Evolutionary conservation across 108 stramenopile species (phyloP).

Genomic region (Halocafeteria seosinensis): DNA sequence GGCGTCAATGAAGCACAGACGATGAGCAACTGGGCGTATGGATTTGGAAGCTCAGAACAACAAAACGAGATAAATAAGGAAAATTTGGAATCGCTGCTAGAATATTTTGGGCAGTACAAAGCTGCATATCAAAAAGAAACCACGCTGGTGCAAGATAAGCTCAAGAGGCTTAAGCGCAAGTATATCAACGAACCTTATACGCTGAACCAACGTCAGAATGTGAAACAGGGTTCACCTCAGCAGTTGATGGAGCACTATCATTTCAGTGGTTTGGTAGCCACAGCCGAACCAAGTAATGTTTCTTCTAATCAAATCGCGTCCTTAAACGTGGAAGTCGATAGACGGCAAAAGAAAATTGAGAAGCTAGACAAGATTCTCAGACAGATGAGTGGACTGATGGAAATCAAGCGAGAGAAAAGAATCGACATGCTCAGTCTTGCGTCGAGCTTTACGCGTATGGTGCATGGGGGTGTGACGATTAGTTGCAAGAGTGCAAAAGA

Average conservation of each 20-base stretch:
- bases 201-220: background rate
- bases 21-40: background rate
- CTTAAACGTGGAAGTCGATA: background rate
- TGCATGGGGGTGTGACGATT: slow-evolving; percentile 55
- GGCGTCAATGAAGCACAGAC: slow-evolving; percentile 6
- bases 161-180: background rate
- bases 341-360: background rate
- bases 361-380: background rate
- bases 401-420: background rate
- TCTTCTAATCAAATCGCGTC: background rate
- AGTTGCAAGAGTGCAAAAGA: slow-evolving; percentile 85
- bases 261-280: background rate
- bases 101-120: background rate
- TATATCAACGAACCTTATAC: background rate
- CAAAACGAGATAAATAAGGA: background rate
- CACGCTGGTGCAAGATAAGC: background rate
- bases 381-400: background rate
- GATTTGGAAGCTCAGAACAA: background rate
- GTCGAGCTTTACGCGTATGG: background rate
- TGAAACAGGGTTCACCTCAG: background rate
- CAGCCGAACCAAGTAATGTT: background rate
- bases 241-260: background rate
- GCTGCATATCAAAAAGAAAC: background rate
- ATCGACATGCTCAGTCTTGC: background rate
- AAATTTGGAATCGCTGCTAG: background rate